A percentile compares a stretch with the other conserved stretches of the same genome.
Evolutionary conservation across 768 basidiomycete genomes (phyloP).

Genomic region (Leccinellum albellum): DNA sequence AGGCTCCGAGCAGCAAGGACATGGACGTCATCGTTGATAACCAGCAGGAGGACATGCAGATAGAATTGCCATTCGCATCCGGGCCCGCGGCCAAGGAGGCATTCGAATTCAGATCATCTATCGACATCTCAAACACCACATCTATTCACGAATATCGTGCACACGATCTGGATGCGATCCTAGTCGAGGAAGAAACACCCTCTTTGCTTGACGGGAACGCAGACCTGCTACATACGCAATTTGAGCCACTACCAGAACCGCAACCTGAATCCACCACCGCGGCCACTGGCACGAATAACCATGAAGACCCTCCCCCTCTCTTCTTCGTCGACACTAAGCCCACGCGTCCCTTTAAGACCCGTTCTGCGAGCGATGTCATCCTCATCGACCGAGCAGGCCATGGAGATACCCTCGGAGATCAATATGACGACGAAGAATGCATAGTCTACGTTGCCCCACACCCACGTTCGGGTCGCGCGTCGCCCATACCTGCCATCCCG

Average conservation of each 20-base stretch:
- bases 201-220: too few relatives aligned
- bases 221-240: neutral
- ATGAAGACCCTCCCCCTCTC: neutral
- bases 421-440: slow-evolving; percentile 51
- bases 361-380: slow-evolving; percentile 20
- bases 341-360: neutral
- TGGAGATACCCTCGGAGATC: slow-evolving; percentile 16
- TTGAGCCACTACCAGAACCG: neutral
- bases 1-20: neutral
- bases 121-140: slow-evolving; percentile 6
- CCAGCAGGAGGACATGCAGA: neutral
- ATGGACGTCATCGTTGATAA: slow-evolving; percentile 6
- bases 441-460: slow-evolving; percentile 80
- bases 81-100: slow-evolving; percentile 1
- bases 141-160: neutral
- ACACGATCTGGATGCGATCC: neutral
- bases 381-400: slow-evolving; percentile 20
- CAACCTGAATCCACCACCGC: neutral
- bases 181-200: neutral
- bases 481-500: slow-evolving; percentile 14
- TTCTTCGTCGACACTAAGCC: slow-evolving; percentile 43
- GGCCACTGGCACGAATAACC: neutral
- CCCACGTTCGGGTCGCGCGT: slow-evolving; percentile 39
- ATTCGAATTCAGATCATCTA: slow-evolving; percentile 2
- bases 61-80: neutral